phyloP scores from a whole-genome alignment of 2,329 filamentous ascomycete genomes.

The Triangularia verruculosa region DNA sequence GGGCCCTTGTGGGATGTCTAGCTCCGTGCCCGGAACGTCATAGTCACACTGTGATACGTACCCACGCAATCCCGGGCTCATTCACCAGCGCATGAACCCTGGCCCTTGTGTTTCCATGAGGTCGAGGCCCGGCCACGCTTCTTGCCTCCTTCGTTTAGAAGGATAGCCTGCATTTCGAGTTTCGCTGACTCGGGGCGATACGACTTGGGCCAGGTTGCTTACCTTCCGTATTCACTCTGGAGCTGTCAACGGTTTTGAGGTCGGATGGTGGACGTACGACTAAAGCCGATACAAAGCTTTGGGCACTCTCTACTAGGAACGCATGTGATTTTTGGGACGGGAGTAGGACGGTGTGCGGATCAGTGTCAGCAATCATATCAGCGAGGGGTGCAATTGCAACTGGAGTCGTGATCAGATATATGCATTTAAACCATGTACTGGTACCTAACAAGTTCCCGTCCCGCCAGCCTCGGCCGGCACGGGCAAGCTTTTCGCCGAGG shows the following conservation, averaged over 20 bases:
- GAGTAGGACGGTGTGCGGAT: conserved; percentile 1
- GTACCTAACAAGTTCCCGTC: background rate
- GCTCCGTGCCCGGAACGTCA: conserved; percentile 16
- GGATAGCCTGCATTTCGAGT: background rate
- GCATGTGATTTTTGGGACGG: background rate
- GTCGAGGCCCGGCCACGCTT: conserved; percentile 1
- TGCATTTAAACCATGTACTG: background rate
- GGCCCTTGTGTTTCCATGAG: conserved; percentile 14
- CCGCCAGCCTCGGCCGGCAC: conserved; percentile 10
- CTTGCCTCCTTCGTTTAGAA: conserved; percentile 8
- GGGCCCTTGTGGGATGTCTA: conserved; percentile 5
- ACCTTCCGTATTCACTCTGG: conserved; percentile 1
- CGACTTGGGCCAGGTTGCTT: conserved; percentile 3
- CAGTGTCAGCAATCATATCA: background rate
- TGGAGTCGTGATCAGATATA: background rate
- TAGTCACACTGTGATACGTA: conserved; percentile 7
- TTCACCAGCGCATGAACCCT: conserved; percentile 10
- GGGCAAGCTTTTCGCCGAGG: conserved; percentile 18
- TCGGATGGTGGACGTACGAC: background rate
- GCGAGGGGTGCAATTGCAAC: background rate
- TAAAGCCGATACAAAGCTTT: background rate
- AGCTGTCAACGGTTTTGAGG: background rate
- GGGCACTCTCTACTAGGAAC: background rate
- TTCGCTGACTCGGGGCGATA: conserved; percentile 10
- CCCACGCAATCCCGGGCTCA: background rate